Evolutionary conservation across 176 grass and related monocot species (phyloP), one percentile per base, ranked within the genome.

Genomic region (Oryza nivara): DNA sequence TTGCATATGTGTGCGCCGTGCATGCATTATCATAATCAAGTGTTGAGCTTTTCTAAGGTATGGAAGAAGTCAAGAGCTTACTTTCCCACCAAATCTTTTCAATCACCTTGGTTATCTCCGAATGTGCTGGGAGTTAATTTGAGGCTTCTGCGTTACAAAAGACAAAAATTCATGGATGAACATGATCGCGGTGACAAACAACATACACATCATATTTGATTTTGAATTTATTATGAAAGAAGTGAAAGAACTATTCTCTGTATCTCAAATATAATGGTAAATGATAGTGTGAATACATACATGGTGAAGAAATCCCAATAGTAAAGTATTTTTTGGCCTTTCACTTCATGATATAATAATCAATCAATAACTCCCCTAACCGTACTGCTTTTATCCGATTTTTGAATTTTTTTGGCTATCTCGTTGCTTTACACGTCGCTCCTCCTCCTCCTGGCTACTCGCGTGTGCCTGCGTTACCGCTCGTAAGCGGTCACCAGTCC

Each of bases 61-160:
- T 48, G 11, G 58, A 75, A 75, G 10, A 12, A 26, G 43, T 83
- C 56, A 48, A 65, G 6, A 47, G 5, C 20, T 41, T 43, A 1
- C 9, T 68, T 69, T 30, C 48, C 48, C 6, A 22, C 83, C 82
- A 20, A 76, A 6, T 43, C 79, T 16, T 41, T 71, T 14, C 66
- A 5, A 54, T 14, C 67, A 58, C 20, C 51, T 30, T 23, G 9
- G 17, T 74, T 82, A n/a, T 58, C 35, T 25, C 47, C 4, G 20
- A 11, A 11, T 51, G 70, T 36, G 17, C 6, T 83, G 60, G 43
- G 43, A 19, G 34, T 32, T 82, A 43, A 36, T 36, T 36, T 6
- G 15, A 38, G 19, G 35, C 23, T 54, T 52, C 35, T 36, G 49
- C 14, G 0, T 52, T 52, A 16, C 35, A 36, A 36, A 38, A 22